Evolutionary conservation across 768 basidiomycete genomes (phyloP), one percentile per base, ranked within the genome.

Genomic region (Cystofilobasidium ferigula): DNA sequence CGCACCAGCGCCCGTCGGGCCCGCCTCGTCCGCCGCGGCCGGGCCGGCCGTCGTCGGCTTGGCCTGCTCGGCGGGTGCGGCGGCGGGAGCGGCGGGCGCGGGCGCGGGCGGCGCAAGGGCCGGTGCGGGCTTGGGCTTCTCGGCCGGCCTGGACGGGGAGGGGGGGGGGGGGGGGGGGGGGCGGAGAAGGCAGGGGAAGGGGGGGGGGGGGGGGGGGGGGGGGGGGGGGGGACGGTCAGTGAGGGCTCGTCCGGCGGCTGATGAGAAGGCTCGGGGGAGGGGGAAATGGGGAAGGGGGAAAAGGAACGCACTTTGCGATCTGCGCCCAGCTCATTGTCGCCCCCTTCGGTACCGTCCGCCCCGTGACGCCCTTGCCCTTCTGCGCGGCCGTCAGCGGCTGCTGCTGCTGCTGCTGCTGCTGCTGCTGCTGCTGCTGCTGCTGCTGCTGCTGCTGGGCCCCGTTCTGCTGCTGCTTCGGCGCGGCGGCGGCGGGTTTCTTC

Each of bases 291-390:
- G 30, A 20, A 8, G 34, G 22, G 18, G 32, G 30, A 26, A 24
- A 51, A n/a, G 8, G 43, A 1, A 72, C 76, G 69, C 63, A 77
- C 75, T 73, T 75, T 51, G 76, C 76, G 68, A 77, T 77, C 62
- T 77, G 76, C 30, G 76, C 76, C 76, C 76, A 77, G 47, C 74
- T 76, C 71, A 75, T 71, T 71, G 75, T 76, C 22, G 71, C 64
- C 47, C 70, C 70, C 58, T 70, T 68, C 6, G 70, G 68, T n/a
- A 71, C 61, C 18, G 69, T 69, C 38, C 60, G 16, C 24, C 72
- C 62, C 51, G 56, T 57, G 16, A 62, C 63, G 56, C 45, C 64
- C 60, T 66, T 66, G 24, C 64, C 64, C 64, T 66, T 66, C 30
- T 47, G 45, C 40, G 64, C 64, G 32, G 64, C 58, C 51, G 64